These are phyloP conservation scores for Fusarium vanettenii DNA, from an alignment of 2,329 filamentous ascomycete genomes.

Conservation along the genomic window DNA sequence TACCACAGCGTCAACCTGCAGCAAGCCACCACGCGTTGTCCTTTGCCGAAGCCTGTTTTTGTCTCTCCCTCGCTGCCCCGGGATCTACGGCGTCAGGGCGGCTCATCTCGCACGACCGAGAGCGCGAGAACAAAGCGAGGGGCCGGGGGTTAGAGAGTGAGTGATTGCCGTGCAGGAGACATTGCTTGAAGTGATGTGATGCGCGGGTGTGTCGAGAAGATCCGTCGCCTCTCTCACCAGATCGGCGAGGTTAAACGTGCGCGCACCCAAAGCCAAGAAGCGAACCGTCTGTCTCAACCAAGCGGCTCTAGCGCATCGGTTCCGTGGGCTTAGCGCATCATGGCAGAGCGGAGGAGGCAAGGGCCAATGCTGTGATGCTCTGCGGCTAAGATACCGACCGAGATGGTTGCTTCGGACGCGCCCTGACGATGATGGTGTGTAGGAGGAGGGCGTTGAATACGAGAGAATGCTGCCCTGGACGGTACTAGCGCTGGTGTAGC, in stretches of 20 bases:
- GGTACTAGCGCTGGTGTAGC: background rate
- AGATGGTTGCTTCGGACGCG: slow-evolving; percentile 21
- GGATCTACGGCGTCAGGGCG: background rate
- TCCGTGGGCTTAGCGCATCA: slow-evolving; percentile 29
- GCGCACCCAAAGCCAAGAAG: background rate
- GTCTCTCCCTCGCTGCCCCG: background rate
- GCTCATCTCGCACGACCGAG: background rate
- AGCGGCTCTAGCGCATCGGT: slow-evolving; percentile 29
- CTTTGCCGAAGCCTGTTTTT: slow-evolving; percentile 38
- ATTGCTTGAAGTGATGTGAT: background rate
- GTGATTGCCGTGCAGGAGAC: slow-evolving; percentile 16
- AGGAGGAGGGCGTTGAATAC: slow-evolving; percentile 39
- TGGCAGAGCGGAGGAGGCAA: slow-evolving; percentile 1
- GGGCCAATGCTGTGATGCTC: slow-evolving; percentile 22
- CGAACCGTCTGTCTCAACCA: slow-evolving; percentile 19
- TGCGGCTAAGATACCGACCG: slow-evolving; percentile 18
- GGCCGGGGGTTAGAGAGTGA: background rate
- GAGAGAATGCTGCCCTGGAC: slow-evolving; percentile 34
- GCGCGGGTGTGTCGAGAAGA: background rate
- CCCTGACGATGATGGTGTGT: slow-evolving; percentile 24
- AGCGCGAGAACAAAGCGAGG: slow-evolving; percentile 1
- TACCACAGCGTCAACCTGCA: slow-evolving; percentile 32
- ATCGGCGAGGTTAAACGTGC: background rate
- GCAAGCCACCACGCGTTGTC: slow-evolving; percentile 32
- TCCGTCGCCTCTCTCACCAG: background rate